Base-by-base conservation (phyloP, 805 yeast genomes). In the Saccharomycopsis vini region DNA sequence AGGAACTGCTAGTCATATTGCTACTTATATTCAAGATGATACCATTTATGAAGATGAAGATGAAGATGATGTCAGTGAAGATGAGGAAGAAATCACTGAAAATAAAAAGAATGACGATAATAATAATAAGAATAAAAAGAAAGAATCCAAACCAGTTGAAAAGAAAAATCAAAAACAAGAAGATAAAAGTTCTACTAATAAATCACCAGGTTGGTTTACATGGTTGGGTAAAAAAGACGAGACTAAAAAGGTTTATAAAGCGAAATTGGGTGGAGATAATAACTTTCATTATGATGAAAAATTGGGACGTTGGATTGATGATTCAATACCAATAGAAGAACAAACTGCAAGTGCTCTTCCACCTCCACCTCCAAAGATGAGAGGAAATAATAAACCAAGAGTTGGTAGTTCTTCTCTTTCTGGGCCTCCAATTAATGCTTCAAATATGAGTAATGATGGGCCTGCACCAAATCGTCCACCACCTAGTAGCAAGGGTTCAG, bases 251-350 rank as follows among this genome's bases (percentile, higher is more conserved):
- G 83, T 88, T 0, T 72, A 79, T 49, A 75, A 77, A 50, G 97
- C 96, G 30, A 87, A 92, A 52, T 64, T 92, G 42, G 98, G 97
- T 10, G 85, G 82, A 45, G 72, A 77, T 47, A 81, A 71, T 56
- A 67, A 74, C 15, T 81, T 92, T 57, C 73, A 75, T 55, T 92
- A 77, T 59, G 95, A 89, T 63, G 90, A 85, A 54, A 77, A 82
- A 47, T 71, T 82, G 56, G 79, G 81, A 58, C 73, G 95, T 55
- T 92, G 97, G 96, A 76, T 92, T 42, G 80, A 86, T 56, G 75
- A 74, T 44, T 74, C 77, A 50, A 77, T 75, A 3, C 73, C 79
- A 21, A 68, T 73, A 40, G 92, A 76, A 56, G 89, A 81, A 39
- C 79, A 79, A 54, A 62, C 69, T 41, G 67, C 65, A 39, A 62